Evolutionary conservation across 495 filamentous ascomycete genomes (phyloP), one percentile per base, ranked within the genome.

Genomic region (Penicillium mononematosum): DNA sequence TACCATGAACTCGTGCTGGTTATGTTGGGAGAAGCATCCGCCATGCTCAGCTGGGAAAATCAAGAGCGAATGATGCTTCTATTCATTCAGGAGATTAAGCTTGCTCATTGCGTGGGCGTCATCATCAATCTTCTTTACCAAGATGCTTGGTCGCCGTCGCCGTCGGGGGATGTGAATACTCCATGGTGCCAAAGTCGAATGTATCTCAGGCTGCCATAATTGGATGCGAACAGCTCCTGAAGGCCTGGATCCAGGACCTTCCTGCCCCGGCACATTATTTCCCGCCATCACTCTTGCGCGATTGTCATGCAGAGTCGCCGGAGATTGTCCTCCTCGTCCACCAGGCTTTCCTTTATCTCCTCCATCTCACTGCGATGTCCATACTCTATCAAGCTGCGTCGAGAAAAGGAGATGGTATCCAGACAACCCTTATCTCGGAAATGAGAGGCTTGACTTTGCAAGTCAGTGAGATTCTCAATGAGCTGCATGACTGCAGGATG

Each of bases 11-110:
- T 55, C 8, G 32, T 55, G 10, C 34, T 55, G 1, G 43, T 29
- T 0, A 47, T 55, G 53, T 32, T 55, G 6, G 53, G 53, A 27
- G 53, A 55, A 25, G 31, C 53, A 5, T 47, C 53, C 6, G 32
- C 43, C n/a, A 55, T 55, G 53, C 43, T 55, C 10, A 55, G 39
- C 22, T 55, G 53, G 53, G 53, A 55, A 25, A 55, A 55, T 3
- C 53, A 55, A 45, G 53, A 55, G 16, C 42, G 53, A 5, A 47
- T 55, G 53, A 55, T 55, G 53, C 53, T 55, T 14, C 22, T 55
- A 1, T 55, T 55, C n/a, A 55, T 55, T 7, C 53, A 55, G 12
- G 32, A 55, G 31, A 55, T 55, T 2, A 55, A 55, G 20, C 43
- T 55, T 12, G 43, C 32, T 1, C 43, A 55, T 29, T 55, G 53